Conservation (phyloP, 108 stramenopile species). For the Conticribra weissflogii region DNA sequence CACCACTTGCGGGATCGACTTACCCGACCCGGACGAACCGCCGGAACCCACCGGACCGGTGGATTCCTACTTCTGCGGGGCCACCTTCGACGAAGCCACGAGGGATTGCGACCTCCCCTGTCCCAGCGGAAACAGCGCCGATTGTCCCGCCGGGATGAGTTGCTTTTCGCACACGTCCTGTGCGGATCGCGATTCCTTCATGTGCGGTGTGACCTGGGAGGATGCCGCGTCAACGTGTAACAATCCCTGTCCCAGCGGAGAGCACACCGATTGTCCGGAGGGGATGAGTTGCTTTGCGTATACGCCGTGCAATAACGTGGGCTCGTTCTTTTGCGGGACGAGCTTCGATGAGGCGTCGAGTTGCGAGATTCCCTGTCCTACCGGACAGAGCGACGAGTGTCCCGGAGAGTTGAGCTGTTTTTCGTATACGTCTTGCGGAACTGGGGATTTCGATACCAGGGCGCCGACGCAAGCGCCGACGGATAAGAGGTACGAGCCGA, state of each 20-base stretch:
- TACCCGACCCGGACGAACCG: constrained; percentile 5
- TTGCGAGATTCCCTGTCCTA: constrained; percentile 73
- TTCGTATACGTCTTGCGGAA: constrained; percentile 83
- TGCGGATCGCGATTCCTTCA: constrained; percentile 53
- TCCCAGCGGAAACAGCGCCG: constrained; percentile 31
- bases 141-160: constrained; percentile 44
- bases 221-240: constrained; percentile 38
- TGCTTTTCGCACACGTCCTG: constrained; percentile 45
- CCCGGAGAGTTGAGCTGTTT: constrained; percentile 75
- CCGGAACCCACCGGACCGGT: constrained; percentile 26
- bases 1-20: constrained; percentile 36
- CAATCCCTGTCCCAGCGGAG: constrained; percentile 49
- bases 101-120: constrained; percentile 46
- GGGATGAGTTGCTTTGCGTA: constrained; percentile 54
- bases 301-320: constrained; percentile 52
- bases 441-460: constrained; percentile 41
- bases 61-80: constrained; percentile 48
- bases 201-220: constrained; percentile 49
- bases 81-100: constrained; percentile 47
- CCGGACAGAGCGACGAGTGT: constrained; percentile 66
- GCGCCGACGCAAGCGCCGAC: constrained; percentile 34
- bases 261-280: constrained; percentile 46
- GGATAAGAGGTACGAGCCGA: constrained; percentile 1
- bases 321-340: constrained; percentile 44
- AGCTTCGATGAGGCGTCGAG: constrained; percentile 42